phyloP scores from a whole-genome alignment of 305 asterid genomes.

The Fraxinus velutina region DNA sequence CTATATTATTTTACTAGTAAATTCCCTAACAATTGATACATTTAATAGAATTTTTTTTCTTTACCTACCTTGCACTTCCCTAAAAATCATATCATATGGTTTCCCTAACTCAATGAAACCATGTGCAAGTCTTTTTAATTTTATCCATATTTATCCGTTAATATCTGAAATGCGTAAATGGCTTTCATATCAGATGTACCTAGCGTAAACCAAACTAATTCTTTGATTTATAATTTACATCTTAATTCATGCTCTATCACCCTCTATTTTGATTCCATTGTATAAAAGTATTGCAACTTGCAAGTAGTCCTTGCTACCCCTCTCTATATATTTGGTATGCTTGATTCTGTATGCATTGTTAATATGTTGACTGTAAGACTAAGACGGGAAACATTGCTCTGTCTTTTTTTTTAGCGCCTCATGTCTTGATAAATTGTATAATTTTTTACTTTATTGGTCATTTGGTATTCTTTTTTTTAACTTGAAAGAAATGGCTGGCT shows the following conservation, averaged over 20 bases:
- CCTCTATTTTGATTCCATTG: not conserved
- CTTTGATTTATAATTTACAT: not conserved
- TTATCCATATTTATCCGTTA: not conserved
- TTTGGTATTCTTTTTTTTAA: slow-evolving; percentile 1
- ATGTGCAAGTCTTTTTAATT: not conserved
- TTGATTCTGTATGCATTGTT: not conserved
- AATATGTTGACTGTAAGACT: not conserved
- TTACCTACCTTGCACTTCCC: not conserved
- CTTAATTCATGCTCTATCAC: not conserved
- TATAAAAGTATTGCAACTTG: not conserved
- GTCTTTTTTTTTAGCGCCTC: not conserved
- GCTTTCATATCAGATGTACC: not conserved
- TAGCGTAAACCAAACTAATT: not conserved
- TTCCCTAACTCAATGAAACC: not conserved
- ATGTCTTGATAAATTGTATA: not conserved
- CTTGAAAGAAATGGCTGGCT: not conserved
- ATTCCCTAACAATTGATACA: not conserved
- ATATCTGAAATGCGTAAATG: not conserved
- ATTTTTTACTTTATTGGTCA: not conserved
- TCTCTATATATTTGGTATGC: not conserved
- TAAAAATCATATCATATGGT: not conserved
- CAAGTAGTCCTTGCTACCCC: not conserved
- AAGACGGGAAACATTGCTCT: not conserved
- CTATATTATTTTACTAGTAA: not conserved
- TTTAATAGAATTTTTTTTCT: not conserved